These are phyloP conservation scores for Xylogone sp. DNA, from an alignment of 2,329 filamentous ascomycete species.

Conservation along the genomic window DNA sequence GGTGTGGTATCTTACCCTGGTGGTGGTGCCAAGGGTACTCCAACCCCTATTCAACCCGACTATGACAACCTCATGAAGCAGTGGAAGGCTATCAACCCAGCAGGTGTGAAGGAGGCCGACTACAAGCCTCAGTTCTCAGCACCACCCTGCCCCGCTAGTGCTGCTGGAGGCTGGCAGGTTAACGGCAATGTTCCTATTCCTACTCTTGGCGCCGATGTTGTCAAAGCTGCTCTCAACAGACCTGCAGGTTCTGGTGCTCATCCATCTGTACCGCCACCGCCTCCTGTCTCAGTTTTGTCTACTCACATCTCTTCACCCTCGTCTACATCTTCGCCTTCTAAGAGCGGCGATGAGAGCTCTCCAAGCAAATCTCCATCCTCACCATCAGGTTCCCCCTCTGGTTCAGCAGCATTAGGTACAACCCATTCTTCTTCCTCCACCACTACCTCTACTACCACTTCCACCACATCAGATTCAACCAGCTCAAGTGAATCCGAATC, in stretches of 20 bases:
- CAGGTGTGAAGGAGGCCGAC: conserved; percentile 56
- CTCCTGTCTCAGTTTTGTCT: not conserved
- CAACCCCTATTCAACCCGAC: conserved; percentile 69
- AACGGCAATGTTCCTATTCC: conserved; percentile 67
- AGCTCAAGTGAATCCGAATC: not conserved
- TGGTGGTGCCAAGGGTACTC: conserved; percentile 62
- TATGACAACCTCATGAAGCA: conserved; percentile 72
- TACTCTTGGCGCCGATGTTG: conserved; percentile 45
- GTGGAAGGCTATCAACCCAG: conserved; percentile 66
- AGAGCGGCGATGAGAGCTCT: not conserved
- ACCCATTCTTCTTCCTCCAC: not conserved
- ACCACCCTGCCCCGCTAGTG: conserved; percentile 66
- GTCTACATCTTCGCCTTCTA: not conserved
- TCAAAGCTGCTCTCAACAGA: conserved; percentile 2
- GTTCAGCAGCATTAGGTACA: not conserved
- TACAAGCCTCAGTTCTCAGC: conserved; percentile 59
- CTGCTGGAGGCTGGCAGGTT: conserved; percentile 66
- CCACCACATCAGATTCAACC: not conserved
- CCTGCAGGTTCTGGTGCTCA: not conserved
- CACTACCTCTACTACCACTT: not conserved
- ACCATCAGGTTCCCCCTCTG: not conserved
- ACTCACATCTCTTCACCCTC: not conserved
- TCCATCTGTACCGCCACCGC: not conserved
- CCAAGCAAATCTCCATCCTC: not conserved
- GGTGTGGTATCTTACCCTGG: conserved; percentile 74